Conservation (phyloP, 2,329 filamentous ascomycete species). For the Zopfia rhizophila region DNA sequence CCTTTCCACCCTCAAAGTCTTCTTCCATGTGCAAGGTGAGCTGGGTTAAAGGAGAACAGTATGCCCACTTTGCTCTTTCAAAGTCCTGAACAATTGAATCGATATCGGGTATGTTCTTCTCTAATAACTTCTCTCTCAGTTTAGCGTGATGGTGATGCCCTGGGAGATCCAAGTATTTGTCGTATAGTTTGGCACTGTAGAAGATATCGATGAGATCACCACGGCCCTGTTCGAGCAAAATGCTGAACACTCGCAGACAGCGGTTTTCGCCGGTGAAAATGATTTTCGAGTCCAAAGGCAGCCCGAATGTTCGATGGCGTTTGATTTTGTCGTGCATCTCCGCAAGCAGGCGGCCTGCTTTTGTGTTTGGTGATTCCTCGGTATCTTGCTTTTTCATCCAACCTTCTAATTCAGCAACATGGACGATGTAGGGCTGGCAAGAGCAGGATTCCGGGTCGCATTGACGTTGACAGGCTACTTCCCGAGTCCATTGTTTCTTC, state of each 20-base stretch:
- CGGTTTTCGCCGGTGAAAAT: constrained; percentile 8
- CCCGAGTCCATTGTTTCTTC: constrained; percentile 17
- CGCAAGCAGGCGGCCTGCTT: constrained; percentile 8
- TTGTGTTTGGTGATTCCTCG: constrained; percentile 5
- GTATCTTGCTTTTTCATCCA: constrained; percentile 18
- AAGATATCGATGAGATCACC: constrained; percentile 34
- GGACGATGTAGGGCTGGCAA: constrained; percentile 16
- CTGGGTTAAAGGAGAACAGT: constrained; percentile 20
- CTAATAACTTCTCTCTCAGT: constrained; percentile 1
- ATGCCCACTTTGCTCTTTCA: constrained; percentile 32
- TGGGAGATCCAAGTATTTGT: constrained; percentile 20
- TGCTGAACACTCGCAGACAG: constrained; percentile 37
- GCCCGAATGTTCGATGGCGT: background rate
- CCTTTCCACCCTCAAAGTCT: constrained; percentile 14
- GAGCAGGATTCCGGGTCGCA: constrained; percentile 9
- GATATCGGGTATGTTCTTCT: constrained; percentile 11
- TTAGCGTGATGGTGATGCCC: background rate
- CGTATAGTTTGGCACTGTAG: constrained; percentile 21
- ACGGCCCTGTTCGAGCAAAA: constrained; percentile 25
- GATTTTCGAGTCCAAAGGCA: constrained; percentile 12
- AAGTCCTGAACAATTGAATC: constrained; percentile 26
- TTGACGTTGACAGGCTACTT: constrained; percentile 16
- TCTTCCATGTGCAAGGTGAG: constrained; percentile 23
- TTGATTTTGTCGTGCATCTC: constrained; percentile 2
- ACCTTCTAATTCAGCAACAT: constrained; percentile 15